Conservation (phyloP, 805 yeast species). For the Alloascoidea africana region DNA sequence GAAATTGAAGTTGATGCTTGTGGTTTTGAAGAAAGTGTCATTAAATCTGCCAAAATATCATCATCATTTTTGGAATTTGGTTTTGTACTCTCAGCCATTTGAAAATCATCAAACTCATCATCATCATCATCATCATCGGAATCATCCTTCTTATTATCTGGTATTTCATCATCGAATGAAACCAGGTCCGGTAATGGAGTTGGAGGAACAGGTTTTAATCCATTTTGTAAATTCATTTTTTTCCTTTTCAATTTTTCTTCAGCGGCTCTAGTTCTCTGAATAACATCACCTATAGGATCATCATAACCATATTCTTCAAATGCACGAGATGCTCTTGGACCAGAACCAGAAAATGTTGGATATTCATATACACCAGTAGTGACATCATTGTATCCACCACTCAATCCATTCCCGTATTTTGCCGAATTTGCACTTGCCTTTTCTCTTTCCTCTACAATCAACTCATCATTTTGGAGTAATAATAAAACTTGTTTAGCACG, state of each 20-base stretch:
- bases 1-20: too few species aligned
- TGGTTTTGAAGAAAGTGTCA: background rate
- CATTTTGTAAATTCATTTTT: too few species aligned
- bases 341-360: background rate
- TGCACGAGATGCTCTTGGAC: too few species aligned
- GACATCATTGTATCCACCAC: conserved; percentile 45
- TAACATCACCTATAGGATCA: too few species aligned
- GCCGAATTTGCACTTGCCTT: conserved; percentile 77
- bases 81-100: background rate
- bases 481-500: conserved; percentile 65
- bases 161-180: background rate
- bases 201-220: background rate
- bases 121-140: background rate
- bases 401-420: conserved; percentile 69
- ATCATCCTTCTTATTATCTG: background rate
- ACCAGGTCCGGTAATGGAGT: background rate
- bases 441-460: conserved; percentile 72
- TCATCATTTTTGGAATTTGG: background rate
- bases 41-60: background rate
- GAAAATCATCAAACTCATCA: background rate
- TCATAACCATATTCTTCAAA: too few species aligned
- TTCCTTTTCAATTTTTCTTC: background rate
- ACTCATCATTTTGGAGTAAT: conserved; percentile 60
- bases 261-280: background rate
- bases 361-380: too few species aligned